These are phyloP conservation scores for Calocera cornea DNA, from an alignment of 768 basidiomycete genomes.

Conservation along the genomic window DNA sequence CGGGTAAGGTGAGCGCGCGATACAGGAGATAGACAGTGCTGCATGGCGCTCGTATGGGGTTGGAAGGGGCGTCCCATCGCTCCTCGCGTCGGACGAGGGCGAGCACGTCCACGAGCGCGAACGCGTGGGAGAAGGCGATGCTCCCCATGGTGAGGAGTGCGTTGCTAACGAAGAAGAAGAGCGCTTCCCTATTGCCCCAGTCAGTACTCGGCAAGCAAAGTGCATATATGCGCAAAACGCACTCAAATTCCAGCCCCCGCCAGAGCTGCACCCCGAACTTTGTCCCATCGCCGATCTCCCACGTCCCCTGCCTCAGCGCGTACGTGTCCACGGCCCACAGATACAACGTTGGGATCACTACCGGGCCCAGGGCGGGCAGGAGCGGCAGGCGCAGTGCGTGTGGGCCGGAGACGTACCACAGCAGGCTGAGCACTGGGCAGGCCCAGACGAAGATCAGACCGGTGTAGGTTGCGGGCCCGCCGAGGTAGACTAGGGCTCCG, in stretches of 20 bases:
- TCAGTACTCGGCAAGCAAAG: too few relatives aligned
- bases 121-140: background rate
- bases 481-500: background rate
- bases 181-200: background rate
- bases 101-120: background rate
- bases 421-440: background rate
- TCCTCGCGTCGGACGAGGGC: background rate
- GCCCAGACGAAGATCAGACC: background rate
- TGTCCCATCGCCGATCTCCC: background rate
- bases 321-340: background rate
- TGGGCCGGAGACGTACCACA: background rate
- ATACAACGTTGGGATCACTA: background rate
- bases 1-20: background rate
- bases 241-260: background rate
- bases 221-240: background rate
- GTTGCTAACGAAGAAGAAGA: background rate
- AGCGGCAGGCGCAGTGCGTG: background rate
- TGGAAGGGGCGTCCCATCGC: background rate
- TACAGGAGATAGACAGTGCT: background rate
- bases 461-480: background rate
- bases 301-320: background rate
- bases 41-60: background rate
- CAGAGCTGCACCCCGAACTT: background rate
- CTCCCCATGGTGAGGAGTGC: background rate
- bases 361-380: background rate